Evolutionary conservation across 2,329 filamentous ascomycete species (phyloP), one percentile per base, ranked within the genome.

Genomic region (Cladosporium sp.): DNA sequence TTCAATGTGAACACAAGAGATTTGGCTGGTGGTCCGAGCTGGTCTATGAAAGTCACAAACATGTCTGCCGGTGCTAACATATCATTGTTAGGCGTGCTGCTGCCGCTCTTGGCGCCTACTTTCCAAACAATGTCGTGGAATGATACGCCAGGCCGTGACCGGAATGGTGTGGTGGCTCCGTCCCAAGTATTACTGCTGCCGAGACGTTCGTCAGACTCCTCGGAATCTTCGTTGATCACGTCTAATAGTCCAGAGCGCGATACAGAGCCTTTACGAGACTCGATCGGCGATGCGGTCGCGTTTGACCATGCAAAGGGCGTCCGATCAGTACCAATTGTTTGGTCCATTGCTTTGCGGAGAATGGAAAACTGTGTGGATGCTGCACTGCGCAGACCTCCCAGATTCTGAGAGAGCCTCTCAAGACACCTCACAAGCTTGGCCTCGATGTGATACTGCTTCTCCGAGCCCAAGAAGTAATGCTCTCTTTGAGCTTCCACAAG

Each of bases 1-100:
- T 91, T 90, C 39, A 99, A 75, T 0, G 94, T 97, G 67, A 89
- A 94, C 2, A 91, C 90, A n/a, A 99, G 77, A 0, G 93, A 97
- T 73, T 96, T 96, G 86, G 97, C 96, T 0, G 93, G 94, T 1
- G 94, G 94, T 0, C 94, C 94, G 20, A 99, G 79, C 64, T 94
- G 85, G 19, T 83, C 80, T 60, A 99, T 96, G 73, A 97, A 99
- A 5, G 92, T 81, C 11, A 91, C 86, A 70, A 97, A 97, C 64
- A 97, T 95, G 60, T 96, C 91, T 0, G 88, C 85, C 0, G 92
- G 86, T 11, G 58, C 49, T 7, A 59, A 5, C 1, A 56, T 14
- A 17, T 56, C 54, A n/a, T 38, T 39, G 6, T 43, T 55, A 3
- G 61, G 37, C 3, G 61, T 60, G 38, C 51, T 57, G 19, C 56